Evolutionary conservation across 176 grass and related monocot genomes (phyloP).

Genomic region (Lolium rigidum): DNA sequence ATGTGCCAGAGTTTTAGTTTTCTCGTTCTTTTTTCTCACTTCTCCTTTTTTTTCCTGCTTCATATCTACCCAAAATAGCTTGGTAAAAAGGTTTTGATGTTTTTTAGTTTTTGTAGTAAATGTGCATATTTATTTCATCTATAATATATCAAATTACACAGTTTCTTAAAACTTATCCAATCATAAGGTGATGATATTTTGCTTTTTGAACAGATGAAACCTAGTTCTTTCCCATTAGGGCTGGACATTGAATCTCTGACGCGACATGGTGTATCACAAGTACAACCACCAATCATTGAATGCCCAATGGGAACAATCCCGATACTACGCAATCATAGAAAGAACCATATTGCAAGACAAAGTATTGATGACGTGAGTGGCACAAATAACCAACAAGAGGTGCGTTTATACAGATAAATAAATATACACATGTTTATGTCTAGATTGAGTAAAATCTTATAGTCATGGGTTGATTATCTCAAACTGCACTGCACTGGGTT

Average conservation of each 20-base stretch:
- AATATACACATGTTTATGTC: neutral
- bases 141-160: neutral
- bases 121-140: neutral
- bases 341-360: neutral
- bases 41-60: too few relatives aligned
- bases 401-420: neutral
- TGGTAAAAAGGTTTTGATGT: too few relatives aligned
- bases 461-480: neutral
- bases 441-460: neutral
- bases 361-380: neutral
- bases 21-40: too few relatives aligned
- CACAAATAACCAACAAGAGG: neutral
- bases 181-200: neutral
- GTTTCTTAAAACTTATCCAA: neutral
- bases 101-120: neutral
- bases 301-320: slow-evolving; percentile 11
- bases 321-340: neutral
- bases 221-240: neutral
- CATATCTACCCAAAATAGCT: too few relatives aligned
- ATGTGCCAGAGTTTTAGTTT: too few relatives aligned
- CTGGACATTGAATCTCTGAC: neutral
- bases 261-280: neutral
- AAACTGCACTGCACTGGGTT: neutral
- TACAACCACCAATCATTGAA: neutral
- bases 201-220: neutral